Percentiles rank a stretch among this genome's conserved stretches.
phyloP scores from a whole-genome alignment of 352 stramenopile species.

The Phytophthora niederhauseri region DNA sequence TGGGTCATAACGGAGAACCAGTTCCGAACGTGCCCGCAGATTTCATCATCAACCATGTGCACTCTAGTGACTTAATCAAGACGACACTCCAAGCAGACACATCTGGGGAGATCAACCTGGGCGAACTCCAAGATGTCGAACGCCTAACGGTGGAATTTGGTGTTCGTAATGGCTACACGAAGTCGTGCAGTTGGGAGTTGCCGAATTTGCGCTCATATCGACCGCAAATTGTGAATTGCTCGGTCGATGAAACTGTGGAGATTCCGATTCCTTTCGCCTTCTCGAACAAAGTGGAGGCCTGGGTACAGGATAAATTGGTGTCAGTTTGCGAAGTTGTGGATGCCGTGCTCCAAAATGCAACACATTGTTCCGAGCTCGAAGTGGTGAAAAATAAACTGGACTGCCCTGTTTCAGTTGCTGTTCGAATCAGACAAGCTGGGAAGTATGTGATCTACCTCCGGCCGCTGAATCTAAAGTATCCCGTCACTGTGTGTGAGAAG shows the following conservation, averaged over 20 bases:
- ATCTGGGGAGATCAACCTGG: slow-evolving; percentile 47
- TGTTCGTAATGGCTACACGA: not conserved
- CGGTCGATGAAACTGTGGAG: slow-evolving; percentile 33
- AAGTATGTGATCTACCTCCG: slow-evolving; percentile 43
- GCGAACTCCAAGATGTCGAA: slow-evolving; percentile 31
- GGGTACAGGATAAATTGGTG: slow-evolving; percentile 35
- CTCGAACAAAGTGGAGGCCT: slow-evolving; percentile 32
- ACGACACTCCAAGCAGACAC: slow-evolving; percentile 36
- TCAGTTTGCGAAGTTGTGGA: slow-evolving; percentile 40
- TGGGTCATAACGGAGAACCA: slow-evolving; percentile 61
- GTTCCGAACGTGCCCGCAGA: slow-evolving; percentile 33
- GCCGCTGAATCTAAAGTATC: slow-evolving; percentile 41
- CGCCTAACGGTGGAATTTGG: slow-evolving; percentile 25
- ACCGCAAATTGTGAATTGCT: slow-evolving; percentile 42
- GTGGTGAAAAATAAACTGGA: slow-evolving; percentile 30
- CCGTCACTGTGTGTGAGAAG: slow-evolving; percentile 37
- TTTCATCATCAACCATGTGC: slow-evolving; percentile 35
- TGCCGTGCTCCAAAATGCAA: slow-evolving; percentile 34
- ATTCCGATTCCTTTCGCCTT: slow-evolving; percentile 44
- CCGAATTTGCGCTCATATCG: slow-evolving; percentile 46
- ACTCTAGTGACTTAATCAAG: slow-evolving; percentile 27
- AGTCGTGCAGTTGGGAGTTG: slow-evolving; percentile 47
- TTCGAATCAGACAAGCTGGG: slow-evolving; percentile 32
- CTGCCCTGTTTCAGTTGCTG: slow-evolving; percentile 25
- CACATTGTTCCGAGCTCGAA: slow-evolving; percentile 12